Conservation (phyloP, 768 basidiomycete species). For the Tremella mesenterica region DNA sequence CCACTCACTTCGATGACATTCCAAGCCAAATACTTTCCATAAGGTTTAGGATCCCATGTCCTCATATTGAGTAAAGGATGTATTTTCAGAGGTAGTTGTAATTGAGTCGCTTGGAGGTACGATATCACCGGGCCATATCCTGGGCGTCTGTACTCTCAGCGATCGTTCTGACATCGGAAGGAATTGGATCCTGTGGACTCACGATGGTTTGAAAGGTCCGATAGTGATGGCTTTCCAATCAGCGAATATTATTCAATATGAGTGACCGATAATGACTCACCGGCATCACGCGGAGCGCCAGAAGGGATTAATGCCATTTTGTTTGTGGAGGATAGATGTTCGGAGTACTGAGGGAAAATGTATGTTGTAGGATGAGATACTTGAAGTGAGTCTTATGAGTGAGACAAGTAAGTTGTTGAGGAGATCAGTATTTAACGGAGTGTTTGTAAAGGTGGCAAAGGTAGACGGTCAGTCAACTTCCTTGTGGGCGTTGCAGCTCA, state of each 20-base stretch:
- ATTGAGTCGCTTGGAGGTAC: conserved; percentile 42
- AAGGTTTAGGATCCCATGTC: conserved; percentile 43
- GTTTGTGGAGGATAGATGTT: neutral
- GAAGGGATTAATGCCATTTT: conserved; percentile 27
- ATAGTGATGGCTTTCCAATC: conserved; percentile 29
- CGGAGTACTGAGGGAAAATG: neutral
- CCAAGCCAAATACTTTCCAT: conserved; percentile 41
- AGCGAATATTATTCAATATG: neutral
- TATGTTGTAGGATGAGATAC: neutral
- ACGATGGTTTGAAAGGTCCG: conserved; percentile 41
- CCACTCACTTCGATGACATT: conserved; percentile 37
- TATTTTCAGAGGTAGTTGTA: conserved; percentile 38
- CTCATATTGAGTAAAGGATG: conserved; percentile 39
- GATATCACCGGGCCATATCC: conserved; percentile 44
- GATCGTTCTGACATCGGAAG: neutral
- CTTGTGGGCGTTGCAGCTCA: neutral
- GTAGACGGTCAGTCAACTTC: neutral
- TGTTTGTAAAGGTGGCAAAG: neutral
- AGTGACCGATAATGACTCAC: conserved; percentile 6
- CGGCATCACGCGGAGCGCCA: conserved; percentile 27
- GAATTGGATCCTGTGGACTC: neutral
- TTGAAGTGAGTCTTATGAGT: neutral
- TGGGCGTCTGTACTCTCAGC: conserved; percentile 29
- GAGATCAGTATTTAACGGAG: conserved; percentile 1
- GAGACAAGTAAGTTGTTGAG: neutral